These are phyloP conservation scores for Neurospora intermedia DNA, from an alignment of 495 filamentous ascomycete species.

Conservation along the genomic window DNA sequence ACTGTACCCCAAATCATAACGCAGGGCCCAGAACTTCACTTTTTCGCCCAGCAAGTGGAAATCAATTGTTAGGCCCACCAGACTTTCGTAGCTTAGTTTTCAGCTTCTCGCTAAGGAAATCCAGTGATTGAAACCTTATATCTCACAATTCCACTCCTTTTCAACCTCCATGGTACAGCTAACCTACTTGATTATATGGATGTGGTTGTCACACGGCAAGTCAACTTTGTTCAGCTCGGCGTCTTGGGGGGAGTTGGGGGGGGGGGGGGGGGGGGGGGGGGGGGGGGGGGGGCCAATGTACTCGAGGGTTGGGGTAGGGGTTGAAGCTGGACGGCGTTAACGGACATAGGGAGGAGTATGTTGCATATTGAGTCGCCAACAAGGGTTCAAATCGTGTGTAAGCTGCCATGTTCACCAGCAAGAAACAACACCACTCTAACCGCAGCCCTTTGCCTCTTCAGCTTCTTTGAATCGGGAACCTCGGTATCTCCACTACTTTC, in stretches of 20 bases:
- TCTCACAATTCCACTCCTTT: background rate
- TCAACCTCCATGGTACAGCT: background rate
- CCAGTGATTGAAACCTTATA: background rate
- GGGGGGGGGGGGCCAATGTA: background rate
- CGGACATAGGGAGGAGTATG: background rate
- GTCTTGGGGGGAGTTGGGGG: background rate
- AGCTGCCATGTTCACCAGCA: too few species aligned
- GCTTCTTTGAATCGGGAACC: too few species aligned
- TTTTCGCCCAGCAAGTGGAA: too few species aligned
- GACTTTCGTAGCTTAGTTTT: background rate
- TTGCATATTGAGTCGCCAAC: background rate
- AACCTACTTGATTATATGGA: background rate
- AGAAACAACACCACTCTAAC: too few species aligned
- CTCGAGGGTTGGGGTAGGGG: background rate
- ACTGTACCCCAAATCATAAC: too few species aligned
- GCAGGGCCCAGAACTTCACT: too few species aligned
- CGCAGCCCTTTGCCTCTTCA: too few species aligned
- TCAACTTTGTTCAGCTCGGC: background rate
- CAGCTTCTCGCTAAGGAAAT: background rate
- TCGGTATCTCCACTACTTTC: too few species aligned
- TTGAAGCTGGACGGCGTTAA: background rate
- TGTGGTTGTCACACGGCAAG: background rate
- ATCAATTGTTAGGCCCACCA: too few species aligned
- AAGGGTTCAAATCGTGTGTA: background rate
- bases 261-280: too few species aligned